These are phyloP conservation scores for Backusella luteola DNA, from an alignment of 192 early-diverging fungal species.

Conservation along the genomic window DNA sequence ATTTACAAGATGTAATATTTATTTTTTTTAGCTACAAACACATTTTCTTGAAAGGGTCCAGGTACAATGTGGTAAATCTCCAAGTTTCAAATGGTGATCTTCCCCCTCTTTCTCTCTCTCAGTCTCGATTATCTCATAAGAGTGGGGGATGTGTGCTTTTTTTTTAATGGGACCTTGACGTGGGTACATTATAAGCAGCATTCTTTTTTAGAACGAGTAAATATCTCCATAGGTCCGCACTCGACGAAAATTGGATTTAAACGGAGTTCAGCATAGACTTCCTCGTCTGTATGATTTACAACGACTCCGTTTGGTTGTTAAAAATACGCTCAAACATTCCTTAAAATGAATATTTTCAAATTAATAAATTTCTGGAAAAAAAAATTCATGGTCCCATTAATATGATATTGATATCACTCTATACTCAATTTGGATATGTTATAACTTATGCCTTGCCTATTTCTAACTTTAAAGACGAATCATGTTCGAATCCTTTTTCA, in stretches of 20 bases:
- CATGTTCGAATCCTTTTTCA: too few species aligned
- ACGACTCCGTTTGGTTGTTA: neutral
- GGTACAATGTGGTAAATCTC: too few species aligned
- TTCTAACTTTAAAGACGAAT: neutral
- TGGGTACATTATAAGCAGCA: neutral
- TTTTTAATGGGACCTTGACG: neutral
- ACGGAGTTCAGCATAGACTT: neutral
- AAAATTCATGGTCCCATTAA: neutral
- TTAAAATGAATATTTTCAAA: neutral
- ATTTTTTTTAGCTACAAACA: too few species aligned
- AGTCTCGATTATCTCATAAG: neutral
- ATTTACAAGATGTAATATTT: neutral
- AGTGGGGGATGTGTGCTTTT: neutral
- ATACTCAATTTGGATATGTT: neutral
- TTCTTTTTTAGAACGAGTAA: neutral
- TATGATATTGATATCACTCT: neutral
- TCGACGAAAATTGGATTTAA: neutral
- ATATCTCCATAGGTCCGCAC: neutral
- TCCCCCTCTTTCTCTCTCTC: too few species aligned
- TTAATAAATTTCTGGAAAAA: neutral
- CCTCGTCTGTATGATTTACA: neutral
- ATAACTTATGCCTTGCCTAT: neutral
- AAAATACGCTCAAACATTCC: conserved; percentile 4
- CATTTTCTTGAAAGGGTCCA: too few species aligned
- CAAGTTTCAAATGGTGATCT: too few species aligned